Conservation (phyloP, 768 basidiomycete genomes). For the Glaciozyma martinii region DNA sequence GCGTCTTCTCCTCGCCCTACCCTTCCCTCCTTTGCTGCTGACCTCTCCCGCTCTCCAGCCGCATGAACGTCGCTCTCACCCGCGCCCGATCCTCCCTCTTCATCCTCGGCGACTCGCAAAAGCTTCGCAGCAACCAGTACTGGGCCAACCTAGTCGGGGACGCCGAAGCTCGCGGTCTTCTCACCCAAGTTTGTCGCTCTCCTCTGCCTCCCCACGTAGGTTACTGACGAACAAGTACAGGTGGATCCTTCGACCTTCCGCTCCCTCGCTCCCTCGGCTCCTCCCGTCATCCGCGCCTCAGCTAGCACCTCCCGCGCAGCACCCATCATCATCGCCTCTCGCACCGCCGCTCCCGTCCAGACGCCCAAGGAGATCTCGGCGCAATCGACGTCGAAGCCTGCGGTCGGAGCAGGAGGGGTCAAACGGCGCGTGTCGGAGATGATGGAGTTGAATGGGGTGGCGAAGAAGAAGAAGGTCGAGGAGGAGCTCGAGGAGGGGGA, state of each 20-base stretch:
- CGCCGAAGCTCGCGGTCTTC: slow-evolving; percentile 22
- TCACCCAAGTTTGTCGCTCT: slow-evolving; percentile 11
- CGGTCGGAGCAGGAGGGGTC: background rate
- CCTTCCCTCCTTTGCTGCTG: slow-evolving; percentile 45
- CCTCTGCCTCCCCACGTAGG: no score
- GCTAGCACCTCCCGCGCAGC: background rate
- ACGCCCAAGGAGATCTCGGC: background rate
- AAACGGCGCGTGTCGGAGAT: background rate
- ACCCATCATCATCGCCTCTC: background rate
- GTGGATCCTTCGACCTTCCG: background rate
- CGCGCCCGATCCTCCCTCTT: slow-evolving; percentile 89
- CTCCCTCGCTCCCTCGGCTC: background rate
- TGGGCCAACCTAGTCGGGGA: slow-evolving; percentile 34
- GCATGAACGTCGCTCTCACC: slow-evolving; percentile 99
- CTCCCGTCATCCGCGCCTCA: background rate
- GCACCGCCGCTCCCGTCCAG: background rate
- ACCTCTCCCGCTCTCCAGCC: slow-evolving; percentile 44
- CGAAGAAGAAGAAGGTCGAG: background rate
- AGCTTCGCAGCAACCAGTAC: slow-evolving; percentile 52
- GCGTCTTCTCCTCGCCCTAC: slow-evolving; percentile 2
- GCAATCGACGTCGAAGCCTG: background rate
- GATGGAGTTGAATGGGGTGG: background rate
- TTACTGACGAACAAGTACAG: background rate
- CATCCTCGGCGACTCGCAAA: slow-evolving; percentile 81
- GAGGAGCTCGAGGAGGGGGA: background rate